Evolutionary conservation across 2,329 filamentous ascomycete genomes (phyloP).

Genomic region (Chlorencoelia australis): DNA sequence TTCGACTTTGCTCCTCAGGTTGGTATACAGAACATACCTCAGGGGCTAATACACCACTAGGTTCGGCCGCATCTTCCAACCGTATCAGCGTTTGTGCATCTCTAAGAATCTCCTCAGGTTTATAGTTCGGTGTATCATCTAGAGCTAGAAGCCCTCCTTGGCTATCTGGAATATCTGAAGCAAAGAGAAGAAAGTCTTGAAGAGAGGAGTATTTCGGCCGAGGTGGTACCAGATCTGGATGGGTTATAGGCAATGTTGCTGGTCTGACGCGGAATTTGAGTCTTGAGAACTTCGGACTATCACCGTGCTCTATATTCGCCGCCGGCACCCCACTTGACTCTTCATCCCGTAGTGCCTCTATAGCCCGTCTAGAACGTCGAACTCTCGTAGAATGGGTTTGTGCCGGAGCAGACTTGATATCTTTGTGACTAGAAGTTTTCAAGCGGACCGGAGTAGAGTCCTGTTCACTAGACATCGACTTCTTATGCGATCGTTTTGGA

Average conservation of each 20-base stretch:
- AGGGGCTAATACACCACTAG: slow-evolving; percentile 64
- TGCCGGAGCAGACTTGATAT: slow-evolving; percentile 13
- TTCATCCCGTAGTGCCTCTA: slow-evolving; percentile 15
- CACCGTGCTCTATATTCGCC: slow-evolving; percentile 14
- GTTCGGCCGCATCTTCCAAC: slow-evolving; percentile 62
- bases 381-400: slow-evolving; percentile 12
- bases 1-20: slow-evolving; percentile 58
- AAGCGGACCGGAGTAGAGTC: slow-evolving; percentile 17
- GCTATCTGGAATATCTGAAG: slow-evolving; percentile 42
- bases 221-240: slow-evolving; percentile 45
- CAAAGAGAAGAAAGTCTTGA: slow-evolving; percentile 46
- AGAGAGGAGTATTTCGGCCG: slow-evolving; percentile 44
- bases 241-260: slow-evolving; percentile 46
- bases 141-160: slow-evolving; percentile 44
- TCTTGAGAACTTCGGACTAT: slow-evolving; percentile 29
- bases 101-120: slow-evolving; percentile 49
- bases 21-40: slow-evolving; percentile 62
- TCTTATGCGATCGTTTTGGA: slow-evolving; percentile 23
- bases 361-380: slow-evolving; percentile 17
- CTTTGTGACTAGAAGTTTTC: slow-evolving; percentile 13
- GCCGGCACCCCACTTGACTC: slow-evolving; percentile 7
- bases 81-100: slow-evolving; percentile 62
- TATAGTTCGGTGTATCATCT: slow-evolving; percentile 48
- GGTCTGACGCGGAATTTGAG: slow-evolving; percentile 40
- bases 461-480: slow-evolving; percentile 20